A percentile compares a stretch with the other conserved stretches of the same genome.
phyloP scores from a whole-genome alignment of 106 monocot genomes.

The Dactylorhiza incarnata region DNA sequence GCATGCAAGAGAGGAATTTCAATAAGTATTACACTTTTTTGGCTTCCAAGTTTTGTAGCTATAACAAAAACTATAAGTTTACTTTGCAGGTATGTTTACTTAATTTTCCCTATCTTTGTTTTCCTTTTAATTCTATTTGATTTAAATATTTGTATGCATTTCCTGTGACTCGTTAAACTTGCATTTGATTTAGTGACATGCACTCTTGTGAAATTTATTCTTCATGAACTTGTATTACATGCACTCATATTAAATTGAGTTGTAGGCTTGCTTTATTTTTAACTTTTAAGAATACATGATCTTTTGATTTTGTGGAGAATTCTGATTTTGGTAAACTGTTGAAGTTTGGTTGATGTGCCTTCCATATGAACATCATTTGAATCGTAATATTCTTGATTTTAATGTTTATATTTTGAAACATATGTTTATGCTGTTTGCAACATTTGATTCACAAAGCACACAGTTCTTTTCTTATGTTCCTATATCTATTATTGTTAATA shows the following conservation, averaged over 20 bases:
- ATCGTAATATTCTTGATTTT: not conserved
- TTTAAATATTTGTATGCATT: not conserved
- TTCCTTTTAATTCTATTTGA: not conserved
- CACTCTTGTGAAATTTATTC: not conserved
- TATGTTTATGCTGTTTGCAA: too few species aligned
- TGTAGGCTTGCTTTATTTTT: not conserved
- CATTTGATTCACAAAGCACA: too few species aligned
- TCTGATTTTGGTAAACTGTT: not conserved
- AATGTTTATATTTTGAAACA: not conserved
- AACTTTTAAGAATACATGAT: not conserved
- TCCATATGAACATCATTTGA: not conserved
- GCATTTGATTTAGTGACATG: not conserved
- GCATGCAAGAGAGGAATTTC: slow-evolving; percentile 86
- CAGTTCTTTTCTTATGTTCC: too few species aligned
- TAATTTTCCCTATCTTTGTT: not conserved
- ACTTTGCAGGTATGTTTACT: slow-evolving; percentile 59
- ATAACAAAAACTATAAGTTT: slow-evolving; percentile 96
- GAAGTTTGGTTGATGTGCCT: not conserved
- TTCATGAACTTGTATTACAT: not conserved
- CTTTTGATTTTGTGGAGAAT: not conserved
- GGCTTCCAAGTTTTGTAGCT: slow-evolving; percentile 87
- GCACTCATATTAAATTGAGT: not conserved
- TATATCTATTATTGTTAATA: too few species aligned
- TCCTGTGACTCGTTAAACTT: not conserved
- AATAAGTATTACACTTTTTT: slow-evolving; percentile 86